These are phyloP conservation scores for Diphasiastrum complanatum DNA, from an alignment of 83 land plant species.

Conservation along the genomic window DNA sequence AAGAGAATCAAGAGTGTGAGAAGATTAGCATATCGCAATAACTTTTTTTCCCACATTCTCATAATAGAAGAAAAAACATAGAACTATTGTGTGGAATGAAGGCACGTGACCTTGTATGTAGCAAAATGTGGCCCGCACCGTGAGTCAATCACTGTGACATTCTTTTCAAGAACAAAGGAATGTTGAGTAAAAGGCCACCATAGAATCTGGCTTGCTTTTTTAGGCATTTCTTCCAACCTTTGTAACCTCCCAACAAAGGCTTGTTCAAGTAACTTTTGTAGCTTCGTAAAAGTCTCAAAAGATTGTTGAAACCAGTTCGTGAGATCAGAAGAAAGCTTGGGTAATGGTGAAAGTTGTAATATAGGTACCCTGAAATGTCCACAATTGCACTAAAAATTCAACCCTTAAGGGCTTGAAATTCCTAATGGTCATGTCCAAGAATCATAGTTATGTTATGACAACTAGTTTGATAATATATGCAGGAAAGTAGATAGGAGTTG, in stretches of 20 bases:
- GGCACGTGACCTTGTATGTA: slow-evolving; percentile 56
- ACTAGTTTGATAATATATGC: too few relatives aligned
- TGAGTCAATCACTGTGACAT: slow-evolving; percentile 80
- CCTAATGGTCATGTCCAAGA: too few relatives aligned
- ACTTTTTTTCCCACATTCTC: too few relatives aligned
- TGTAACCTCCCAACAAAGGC: slow-evolving; percentile 42
- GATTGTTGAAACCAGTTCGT: slow-evolving; percentile 74
- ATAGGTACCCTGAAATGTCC: slow-evolving; percentile 80
- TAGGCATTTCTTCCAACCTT: slow-evolving; percentile 60
- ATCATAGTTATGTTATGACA: too few relatives aligned
- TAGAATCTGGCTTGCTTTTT: slow-evolving; percentile 52
- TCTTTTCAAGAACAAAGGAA: slow-evolving; percentile 52
- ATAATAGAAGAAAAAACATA: too few relatives aligned
- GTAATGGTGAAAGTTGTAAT: slow-evolving; percentile 64
- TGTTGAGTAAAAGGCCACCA: slow-evolving; percentile 99
- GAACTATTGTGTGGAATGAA: too few relatives aligned
- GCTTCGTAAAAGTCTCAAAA: slow-evolving; percentile 39
- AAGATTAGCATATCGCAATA: too few relatives aligned
- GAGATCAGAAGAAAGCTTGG: slow-evolving; percentile 47
- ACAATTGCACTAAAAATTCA: too few relatives aligned
- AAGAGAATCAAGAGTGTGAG: too few relatives aligned
- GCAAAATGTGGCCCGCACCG: slow-evolving; percentile 79
- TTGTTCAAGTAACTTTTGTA: slow-evolving; percentile 43
- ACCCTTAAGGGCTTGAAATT: too few relatives aligned
- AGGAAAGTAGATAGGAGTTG: too few relatives aligned